phyloP scores from a whole-genome alignment of 352 stramenopile genomes.

The Achlya hypogyna region DNA sequence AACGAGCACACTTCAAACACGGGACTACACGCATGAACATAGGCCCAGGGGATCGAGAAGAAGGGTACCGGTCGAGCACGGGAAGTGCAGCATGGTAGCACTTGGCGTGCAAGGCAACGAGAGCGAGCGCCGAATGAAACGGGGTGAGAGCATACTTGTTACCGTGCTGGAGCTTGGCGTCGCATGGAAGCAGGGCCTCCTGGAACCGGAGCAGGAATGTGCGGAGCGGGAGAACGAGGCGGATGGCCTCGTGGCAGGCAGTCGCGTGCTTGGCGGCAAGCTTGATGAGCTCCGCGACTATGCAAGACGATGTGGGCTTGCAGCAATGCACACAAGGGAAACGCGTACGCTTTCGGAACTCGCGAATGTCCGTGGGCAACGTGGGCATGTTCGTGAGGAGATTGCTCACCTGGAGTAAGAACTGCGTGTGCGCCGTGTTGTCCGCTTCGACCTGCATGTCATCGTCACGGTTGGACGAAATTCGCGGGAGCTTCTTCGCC shows the following conservation, averaged over 20 bases:
- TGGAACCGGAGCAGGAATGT: conserved; percentile 55
- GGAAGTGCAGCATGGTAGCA: conserved; percentile 64
- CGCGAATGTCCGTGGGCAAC: not conserved
- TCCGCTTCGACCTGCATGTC: not conserved
- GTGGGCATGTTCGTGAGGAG: not conserved
- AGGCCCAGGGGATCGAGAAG: not conserved
- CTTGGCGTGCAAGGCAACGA: conserved; percentile 73
- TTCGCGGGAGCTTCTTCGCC: not conserved
- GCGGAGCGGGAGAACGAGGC: conserved; percentile 37
- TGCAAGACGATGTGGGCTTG: not conserved
- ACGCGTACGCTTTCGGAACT: not conserved
- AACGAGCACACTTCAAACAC: not conserved
- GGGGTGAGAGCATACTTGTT: conserved; percentile 43
- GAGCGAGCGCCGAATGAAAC: conserved; percentile 61
- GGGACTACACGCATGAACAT: not conserved
- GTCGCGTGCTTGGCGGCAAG: not conserved
- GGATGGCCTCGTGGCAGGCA: not conserved
- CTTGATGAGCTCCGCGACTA: conserved; percentile 6
- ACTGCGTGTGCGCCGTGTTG: not conserved
- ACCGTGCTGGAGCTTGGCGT: conserved; percentile 27
- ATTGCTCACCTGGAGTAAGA: not conserved
- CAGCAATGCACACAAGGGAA: not conserved
- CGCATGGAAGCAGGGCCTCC: not conserved
- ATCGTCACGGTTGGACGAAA: not conserved
- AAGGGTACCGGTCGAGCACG: conserved; percentile 49